phyloP scores from a whole-genome alignment of 345 rosid species.

The Citrus australasica region DNA sequence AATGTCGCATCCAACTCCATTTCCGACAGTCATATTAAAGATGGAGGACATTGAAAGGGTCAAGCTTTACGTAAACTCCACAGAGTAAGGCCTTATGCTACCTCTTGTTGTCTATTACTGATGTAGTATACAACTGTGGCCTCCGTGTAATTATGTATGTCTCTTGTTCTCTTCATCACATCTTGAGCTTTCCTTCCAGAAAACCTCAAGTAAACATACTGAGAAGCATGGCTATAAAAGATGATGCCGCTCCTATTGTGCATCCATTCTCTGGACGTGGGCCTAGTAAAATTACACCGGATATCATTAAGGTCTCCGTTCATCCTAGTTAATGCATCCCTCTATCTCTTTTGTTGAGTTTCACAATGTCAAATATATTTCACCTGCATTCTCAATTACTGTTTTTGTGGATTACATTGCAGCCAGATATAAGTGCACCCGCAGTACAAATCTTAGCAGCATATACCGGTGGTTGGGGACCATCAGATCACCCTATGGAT shows the following conservation, averaged over 20 bases:
- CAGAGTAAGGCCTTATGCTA: no score
- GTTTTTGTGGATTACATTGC: background rate
- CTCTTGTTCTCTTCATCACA: no score
- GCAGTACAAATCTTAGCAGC: conserved; percentile 47
- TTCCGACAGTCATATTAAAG: no score
- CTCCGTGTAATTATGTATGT: no score
- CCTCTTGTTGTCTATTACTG: no score
- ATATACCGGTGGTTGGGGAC: conserved; percentile 11
- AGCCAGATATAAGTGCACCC: conserved; percentile 51
- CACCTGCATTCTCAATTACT: no score
- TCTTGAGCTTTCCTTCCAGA: background rate
- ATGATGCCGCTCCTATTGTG: conserved; percentile 30
- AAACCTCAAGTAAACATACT: conserved; percentile 15
- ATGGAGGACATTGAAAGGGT: no score
- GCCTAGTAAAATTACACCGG: conserved; percentile 22
- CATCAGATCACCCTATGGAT: conserved; percentile 21
- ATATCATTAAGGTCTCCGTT: conserved; percentile 19
- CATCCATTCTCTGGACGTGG: conserved; percentile 41
- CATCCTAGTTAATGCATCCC: no score
- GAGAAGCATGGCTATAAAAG: conserved; percentile 22
- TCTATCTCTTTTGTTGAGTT: background rate
- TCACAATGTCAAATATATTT: background rate
- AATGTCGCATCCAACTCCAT: no score
- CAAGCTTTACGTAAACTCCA: no score
- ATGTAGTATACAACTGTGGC: no score